Evolutionary conservation across 495 filamentous ascomycete genomes (phyloP).

Genomic region (Penicillium waksmanii): DNA sequence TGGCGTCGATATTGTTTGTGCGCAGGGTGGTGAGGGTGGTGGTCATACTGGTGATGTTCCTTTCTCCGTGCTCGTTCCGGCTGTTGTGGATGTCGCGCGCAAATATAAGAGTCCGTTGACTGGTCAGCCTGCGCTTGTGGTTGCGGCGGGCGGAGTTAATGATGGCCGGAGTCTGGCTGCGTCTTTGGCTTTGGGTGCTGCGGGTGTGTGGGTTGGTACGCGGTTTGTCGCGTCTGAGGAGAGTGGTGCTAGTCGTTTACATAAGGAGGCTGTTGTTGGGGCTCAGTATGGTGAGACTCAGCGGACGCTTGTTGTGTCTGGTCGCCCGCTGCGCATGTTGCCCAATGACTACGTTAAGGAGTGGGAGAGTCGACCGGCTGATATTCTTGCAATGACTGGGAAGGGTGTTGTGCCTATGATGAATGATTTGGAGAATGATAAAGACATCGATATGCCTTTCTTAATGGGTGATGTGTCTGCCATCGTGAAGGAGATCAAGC

Average conservation of each 20-base stretch:
- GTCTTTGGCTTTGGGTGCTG: constrained; percentile 72
- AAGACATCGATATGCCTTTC: constrained; percentile 80
- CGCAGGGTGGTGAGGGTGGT: constrained; percentile 80
- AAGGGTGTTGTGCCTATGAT: constrained; percentile 77
- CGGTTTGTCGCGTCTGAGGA: constrained; percentile 79
- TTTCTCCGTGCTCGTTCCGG: constrained; percentile 71
- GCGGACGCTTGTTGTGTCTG: constrained; percentile 76
- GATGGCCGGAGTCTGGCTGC: constrained; percentile 73
- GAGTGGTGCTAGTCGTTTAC: constrained; percentile 74
- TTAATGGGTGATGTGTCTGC: constrained; percentile 95
- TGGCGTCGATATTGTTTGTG: constrained; percentile 83
- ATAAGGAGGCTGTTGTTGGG: constrained; percentile 79
- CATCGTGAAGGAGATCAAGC: constrained; percentile 70
- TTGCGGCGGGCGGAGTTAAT: constrained; percentile 75
- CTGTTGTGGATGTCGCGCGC: constrained; percentile 72
- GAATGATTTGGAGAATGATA: constrained; percentile 75
- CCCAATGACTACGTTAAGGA: constrained; percentile 78
- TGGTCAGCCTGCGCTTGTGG: constrained; percentile 63
- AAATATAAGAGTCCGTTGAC: constrained; percentile 59
- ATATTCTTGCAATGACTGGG: constrained; percentile 71
- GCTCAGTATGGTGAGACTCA: constrained; percentile 76
- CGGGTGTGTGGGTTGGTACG: constrained; percentile 83
- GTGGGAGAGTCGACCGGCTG: constrained; percentile 76
- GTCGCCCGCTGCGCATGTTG: constrained; percentile 76
- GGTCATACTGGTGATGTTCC: constrained; percentile 81